Evolutionary conservation across 2,329 filamentous ascomycete species (phyloP).

Genomic region (Colletotrichum sp.): DNA sequence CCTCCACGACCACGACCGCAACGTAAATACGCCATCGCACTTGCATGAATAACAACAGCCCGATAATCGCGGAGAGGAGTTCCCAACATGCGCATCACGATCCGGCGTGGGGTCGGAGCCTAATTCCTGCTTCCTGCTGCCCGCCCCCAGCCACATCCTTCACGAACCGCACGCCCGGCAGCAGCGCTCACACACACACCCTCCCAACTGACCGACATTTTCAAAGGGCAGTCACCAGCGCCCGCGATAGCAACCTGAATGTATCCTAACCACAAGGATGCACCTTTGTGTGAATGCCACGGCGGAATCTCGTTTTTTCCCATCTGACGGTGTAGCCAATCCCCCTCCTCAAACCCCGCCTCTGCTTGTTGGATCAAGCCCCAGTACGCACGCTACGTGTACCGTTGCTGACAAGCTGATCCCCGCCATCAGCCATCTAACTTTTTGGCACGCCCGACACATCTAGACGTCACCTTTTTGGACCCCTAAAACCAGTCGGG

Average conservation of each 20-base stretch:
- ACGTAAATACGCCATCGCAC: not conserved
- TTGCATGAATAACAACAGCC: not conserved
- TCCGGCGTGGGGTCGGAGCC: slow-evolving; percentile 7
- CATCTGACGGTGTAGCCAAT: not conserved
- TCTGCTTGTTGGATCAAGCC: not conserved
- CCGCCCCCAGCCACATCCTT: slow-evolving; percentile 14
- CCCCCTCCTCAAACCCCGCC: not conserved
- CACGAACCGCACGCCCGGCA: not conserved
- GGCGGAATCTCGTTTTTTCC: not conserved
- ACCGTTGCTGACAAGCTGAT: not conserved
- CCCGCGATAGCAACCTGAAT: not conserved
- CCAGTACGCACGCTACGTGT: not conserved
- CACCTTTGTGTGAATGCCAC: not conserved
- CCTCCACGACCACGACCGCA: not conserved
- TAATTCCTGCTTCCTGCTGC: slow-evolving; percentile 19
- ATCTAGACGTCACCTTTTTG: not conserved
- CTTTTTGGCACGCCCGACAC: not conserved
- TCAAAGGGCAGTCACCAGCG: not conserved
- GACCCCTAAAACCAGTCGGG: not conserved
- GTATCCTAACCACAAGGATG: not conserved
- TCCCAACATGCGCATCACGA: not conserved
- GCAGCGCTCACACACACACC: not conserved
- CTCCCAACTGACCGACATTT: slow-evolving; percentile 4
- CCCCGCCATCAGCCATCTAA: not conserved
- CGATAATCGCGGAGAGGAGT: not conserved